Evolutionary conservation across 2,329 filamentous ascomycete genomes (phyloP).

Genomic region (Hypoxylon sp.): DNA sequence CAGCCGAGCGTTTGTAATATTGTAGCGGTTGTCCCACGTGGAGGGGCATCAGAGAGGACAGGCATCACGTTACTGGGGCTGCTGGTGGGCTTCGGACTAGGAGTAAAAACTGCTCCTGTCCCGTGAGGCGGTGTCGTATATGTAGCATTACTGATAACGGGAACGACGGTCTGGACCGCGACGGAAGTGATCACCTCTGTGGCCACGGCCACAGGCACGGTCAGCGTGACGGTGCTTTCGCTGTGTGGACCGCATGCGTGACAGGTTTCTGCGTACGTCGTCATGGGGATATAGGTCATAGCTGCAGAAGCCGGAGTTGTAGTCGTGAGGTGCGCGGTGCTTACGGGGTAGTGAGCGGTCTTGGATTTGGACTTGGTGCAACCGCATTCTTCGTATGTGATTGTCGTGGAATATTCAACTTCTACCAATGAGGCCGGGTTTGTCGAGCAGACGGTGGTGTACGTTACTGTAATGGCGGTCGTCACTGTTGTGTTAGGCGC

Average conservation of each 20-base stretch:
- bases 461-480: constrained; percentile 52
- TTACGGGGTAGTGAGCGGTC: not conserved
- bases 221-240: constrained; percentile 53
- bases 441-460: constrained; percentile 54
- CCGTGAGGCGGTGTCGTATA: constrained; percentile 1
- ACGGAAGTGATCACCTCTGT: constrained; percentile 37
- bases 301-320: not conserved
- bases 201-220: constrained; percentile 49
- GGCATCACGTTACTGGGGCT: constrained; percentile 10
- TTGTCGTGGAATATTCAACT: constrained; percentile 53
- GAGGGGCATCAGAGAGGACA: constrained; percentile 32
- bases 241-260: constrained; percentile 51
- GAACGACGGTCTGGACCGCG: constrained; percentile 49
- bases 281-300: constrained; percentile 46
- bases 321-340: not conserved
- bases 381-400: constrained; percentile 49
- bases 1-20: constrained; percentile 25
- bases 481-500: constrained; percentile 34
- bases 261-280: constrained; percentile 50
- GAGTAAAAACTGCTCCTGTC: constrained; percentile 3
- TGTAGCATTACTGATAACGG: constrained; percentile 31
- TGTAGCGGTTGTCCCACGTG: constrained; percentile 6
- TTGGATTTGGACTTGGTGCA: constrained; percentile 29
- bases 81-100: constrained; percentile 1
- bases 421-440: constrained; percentile 52